Conservation (phyloP, 2,329 filamentous ascomycete species). For the Trichothecium roseum region DNA sequence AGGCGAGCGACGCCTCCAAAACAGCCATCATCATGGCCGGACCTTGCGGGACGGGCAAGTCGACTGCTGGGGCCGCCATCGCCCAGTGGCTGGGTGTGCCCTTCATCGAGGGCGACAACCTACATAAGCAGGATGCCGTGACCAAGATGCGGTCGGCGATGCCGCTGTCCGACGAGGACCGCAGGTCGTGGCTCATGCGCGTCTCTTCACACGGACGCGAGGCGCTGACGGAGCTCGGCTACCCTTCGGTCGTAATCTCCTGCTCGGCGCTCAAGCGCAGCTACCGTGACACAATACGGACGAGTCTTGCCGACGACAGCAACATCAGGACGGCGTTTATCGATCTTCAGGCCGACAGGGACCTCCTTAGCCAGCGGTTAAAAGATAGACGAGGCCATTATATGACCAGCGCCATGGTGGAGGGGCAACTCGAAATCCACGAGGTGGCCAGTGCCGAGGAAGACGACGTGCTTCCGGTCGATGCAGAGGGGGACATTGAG, state of each 20-base stretch:
- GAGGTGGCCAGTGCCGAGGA: conserved; percentile 18
- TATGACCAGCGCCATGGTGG: conserved; percentile 23
- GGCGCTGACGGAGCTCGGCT: conserved; percentile 14
- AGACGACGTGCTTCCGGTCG: conserved; percentile 22
- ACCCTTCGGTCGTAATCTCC: conserved; percentile 20
- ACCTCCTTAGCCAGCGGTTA: conserved; percentile 17
- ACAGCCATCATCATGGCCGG: conserved; percentile 24
- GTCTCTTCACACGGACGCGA: conserved; percentile 13
- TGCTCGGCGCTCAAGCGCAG: conserved; percentile 25
- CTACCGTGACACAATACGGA: conserved; percentile 22
- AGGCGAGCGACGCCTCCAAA: conserved; percentile 22
- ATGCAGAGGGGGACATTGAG: conserved; percentile 8
- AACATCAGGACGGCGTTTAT: conserved; percentile 20
- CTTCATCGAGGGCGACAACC: conserved; percentile 28
- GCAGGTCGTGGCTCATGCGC: conserved; percentile 18
- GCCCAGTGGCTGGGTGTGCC: conserved; percentile 16
- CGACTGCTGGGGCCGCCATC: conserved; percentile 22
- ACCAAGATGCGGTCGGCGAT: conserved; percentile 18
- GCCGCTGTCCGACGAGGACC: conserved; percentile 21
- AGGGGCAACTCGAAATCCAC: conserved; percentile 19
- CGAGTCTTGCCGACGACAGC: conserved; percentile 7
- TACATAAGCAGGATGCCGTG: conserved; percentile 21
- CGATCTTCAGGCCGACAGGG: conserved; percentile 20
- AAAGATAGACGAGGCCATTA: conserved; percentile 19
- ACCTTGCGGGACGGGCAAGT: conserved; percentile 30